Conservation (phyloP, 345 rosid species). For the Euphorbia pulcherrima region DNA sequence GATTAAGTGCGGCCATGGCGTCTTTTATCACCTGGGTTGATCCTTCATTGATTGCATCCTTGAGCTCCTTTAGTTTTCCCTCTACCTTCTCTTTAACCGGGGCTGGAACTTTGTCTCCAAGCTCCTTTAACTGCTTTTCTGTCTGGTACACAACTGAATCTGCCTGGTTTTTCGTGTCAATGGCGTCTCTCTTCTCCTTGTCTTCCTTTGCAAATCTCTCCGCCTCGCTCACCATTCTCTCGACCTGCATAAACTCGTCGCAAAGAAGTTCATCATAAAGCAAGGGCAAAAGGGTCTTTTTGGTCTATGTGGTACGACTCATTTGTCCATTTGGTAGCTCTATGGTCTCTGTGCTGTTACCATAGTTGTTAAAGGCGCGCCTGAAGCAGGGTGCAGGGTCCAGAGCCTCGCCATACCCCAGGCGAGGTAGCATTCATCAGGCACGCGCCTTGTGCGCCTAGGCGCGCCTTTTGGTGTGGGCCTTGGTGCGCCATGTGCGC, state of each 20-base stretch:
- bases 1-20: slow-evolving; percentile 79
- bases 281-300: too few relatives aligned
- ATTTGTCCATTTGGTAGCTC: too few relatives aligned
- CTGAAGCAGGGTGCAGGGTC: too few relatives aligned
- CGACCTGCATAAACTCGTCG: slow-evolving; percentile 44
- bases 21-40: slow-evolving; percentile 77
- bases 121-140: slow-evolving; percentile 90
- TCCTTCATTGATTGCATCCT: slow-evolving; percentile 65
- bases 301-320: too few relatives aligned
- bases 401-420: too few relatives aligned
- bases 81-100: slow-evolving; percentile 88
- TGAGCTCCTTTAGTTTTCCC: slow-evolving; percentile 74
- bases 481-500: too few relatives aligned
- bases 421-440: too few relatives aligned
- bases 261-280: not conserved
- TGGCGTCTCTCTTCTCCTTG: slow-evolving; percentile 91
- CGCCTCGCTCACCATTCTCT: slow-evolving; percentile 83
- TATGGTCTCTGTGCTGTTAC: too few relatives aligned
- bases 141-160: slow-evolving; percentile 90
- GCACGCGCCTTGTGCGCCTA: too few relatives aligned
- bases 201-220: slow-evolving; percentile 85
- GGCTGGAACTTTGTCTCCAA: slow-evolving; percentile 83
- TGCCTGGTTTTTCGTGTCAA: slow-evolving; percentile 97
- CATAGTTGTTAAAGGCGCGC: too few relatives aligned
- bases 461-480: too few relatives aligned